Conservation (phyloP, 345 rosid genomes). For the Citrus trifoliata region DNA sequence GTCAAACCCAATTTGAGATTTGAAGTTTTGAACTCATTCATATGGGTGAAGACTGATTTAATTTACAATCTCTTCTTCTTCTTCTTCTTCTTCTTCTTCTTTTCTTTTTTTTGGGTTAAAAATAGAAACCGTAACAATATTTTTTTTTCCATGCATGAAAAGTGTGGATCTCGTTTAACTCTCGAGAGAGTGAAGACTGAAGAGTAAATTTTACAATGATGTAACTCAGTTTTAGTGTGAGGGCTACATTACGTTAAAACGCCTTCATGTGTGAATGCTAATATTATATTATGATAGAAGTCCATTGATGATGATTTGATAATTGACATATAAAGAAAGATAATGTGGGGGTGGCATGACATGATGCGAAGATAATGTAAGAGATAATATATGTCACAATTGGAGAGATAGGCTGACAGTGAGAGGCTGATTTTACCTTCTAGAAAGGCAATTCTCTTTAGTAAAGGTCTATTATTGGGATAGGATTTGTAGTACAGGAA, state of each 20-base stretch:
- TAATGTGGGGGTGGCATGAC: conserved; percentile 10
- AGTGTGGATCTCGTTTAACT: too few species aligned
- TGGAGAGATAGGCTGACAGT: background rate
- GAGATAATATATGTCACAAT: conserved; percentile 4
- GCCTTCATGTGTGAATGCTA: background rate
- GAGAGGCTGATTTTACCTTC: conserved; percentile 10
- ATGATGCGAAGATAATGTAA: conserved; percentile 24
- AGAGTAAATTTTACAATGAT: too few species aligned
- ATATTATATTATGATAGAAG: background rate
- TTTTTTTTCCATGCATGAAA: too few species aligned
- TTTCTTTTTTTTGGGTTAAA: too few species aligned
- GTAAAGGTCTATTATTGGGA: background rate
- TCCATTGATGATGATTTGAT: conserved; percentile 24
- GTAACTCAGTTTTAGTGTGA: background rate
- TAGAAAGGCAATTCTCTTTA: conserved; percentile 20
- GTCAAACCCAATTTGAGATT: too few species aligned
- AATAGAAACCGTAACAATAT: too few species aligned
- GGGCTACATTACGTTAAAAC: background rate
- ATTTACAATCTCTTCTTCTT: too few species aligned
- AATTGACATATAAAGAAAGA: conserved; percentile 24
- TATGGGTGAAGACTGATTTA: too few species aligned
- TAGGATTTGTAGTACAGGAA: background rate
- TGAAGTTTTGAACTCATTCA: too few species aligned
- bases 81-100: too few species aligned
- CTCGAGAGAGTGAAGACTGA: too few species aligned